These are phyloP conservation scores for Mesotaenium endlicherianum DNA, from an alignment of 139 green algal species.

Conservation along the genomic window DNA sequence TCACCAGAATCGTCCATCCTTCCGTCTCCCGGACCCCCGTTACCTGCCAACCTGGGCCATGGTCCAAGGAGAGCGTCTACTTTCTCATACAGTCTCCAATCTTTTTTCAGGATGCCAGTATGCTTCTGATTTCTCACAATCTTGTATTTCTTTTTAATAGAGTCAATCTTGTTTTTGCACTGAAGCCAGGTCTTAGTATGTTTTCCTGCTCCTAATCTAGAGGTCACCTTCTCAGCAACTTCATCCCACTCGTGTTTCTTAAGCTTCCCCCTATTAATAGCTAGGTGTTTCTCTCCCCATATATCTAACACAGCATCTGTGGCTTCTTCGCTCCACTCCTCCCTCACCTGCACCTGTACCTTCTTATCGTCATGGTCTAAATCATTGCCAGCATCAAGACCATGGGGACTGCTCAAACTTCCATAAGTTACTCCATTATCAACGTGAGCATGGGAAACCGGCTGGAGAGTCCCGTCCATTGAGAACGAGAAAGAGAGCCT, in stretches of 20 bases:
- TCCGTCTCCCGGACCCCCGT: background rate
- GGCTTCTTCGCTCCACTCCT: conserved; percentile 19
- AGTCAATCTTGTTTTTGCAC: conserved; percentile 43
- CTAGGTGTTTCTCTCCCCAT: conserved; percentile 21
- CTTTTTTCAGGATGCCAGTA: background rate
- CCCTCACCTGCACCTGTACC: background rate
- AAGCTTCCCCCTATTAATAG: conserved; percentile 11
- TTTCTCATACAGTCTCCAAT: conserved; percentile 28
- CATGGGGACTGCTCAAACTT: too few species aligned
- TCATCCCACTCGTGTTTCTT: conserved; percentile 43
- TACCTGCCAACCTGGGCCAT: background rate
- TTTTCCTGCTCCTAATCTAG: background rate
- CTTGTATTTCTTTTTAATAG: conserved; percentile 42
- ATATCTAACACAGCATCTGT: conserved; percentile 20
- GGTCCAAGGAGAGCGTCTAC: conserved; percentile 9
- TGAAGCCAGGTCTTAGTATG: conserved; percentile 29
- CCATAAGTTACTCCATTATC: too few species aligned
- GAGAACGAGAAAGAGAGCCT: too few species aligned
- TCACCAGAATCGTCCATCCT: background rate
- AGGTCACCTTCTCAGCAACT: conserved; percentile 12
- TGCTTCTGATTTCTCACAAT: conserved; percentile 1
- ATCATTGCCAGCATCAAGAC: too few species aligned
- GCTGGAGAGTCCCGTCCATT: too few species aligned
- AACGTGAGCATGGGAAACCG: too few species aligned
- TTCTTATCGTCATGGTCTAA: too few species aligned